phyloP scores from a whole-genome alignment of 2,329 filamentous ascomycete genomes.

The Aaosphaeria arxii region DNA sequence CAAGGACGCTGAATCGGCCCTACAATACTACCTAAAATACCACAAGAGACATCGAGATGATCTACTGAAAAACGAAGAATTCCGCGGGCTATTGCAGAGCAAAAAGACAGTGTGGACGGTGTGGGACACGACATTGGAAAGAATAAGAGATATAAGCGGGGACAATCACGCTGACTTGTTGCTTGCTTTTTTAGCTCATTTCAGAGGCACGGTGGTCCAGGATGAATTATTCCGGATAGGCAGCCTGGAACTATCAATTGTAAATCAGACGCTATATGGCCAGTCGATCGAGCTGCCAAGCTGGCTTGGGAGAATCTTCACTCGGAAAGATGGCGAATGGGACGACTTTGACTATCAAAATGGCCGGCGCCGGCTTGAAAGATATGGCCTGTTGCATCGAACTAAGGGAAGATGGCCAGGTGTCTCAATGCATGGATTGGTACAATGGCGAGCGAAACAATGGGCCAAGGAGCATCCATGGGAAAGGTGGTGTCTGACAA shows the following conservation, averaged over 20 bases:
- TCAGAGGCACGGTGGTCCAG: slow-evolving; percentile 2
- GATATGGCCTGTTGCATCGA: neutral
- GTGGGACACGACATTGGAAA: slow-evolving; percentile 9
- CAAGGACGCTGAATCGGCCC: slow-evolving; percentile 2
- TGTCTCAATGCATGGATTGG: neutral
- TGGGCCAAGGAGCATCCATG: slow-evolving; percentile 1
- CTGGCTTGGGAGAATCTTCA: neutral
- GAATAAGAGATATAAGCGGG: slow-evolving; percentile 3
- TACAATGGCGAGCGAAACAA: neutral
- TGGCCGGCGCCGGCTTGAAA: neutral
- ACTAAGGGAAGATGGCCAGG: neutral
- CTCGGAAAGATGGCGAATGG: neutral
- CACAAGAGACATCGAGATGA: slow-evolving; percentile 7
- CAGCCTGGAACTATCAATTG: slow-evolving; percentile 2
- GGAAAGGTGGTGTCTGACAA: slow-evolving; percentile 3
- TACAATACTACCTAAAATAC: slow-evolving; percentile 4
- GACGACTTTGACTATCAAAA: neutral
- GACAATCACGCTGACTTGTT: slow-evolving; percentile 3
- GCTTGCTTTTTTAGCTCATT: slow-evolving; percentile 7
- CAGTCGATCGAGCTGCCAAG: neutral
- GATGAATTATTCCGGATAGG: slow-evolving; percentile 5
- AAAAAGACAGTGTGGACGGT: slow-evolving; percentile 9
- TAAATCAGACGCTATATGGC: neutral
- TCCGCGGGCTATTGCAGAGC: slow-evolving; percentile 4
- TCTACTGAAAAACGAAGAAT: slow-evolving; percentile 5